Conservation (phyloP, 2,329 filamentous ascomycete species). For the Elsinoe fawcettii region DNA sequence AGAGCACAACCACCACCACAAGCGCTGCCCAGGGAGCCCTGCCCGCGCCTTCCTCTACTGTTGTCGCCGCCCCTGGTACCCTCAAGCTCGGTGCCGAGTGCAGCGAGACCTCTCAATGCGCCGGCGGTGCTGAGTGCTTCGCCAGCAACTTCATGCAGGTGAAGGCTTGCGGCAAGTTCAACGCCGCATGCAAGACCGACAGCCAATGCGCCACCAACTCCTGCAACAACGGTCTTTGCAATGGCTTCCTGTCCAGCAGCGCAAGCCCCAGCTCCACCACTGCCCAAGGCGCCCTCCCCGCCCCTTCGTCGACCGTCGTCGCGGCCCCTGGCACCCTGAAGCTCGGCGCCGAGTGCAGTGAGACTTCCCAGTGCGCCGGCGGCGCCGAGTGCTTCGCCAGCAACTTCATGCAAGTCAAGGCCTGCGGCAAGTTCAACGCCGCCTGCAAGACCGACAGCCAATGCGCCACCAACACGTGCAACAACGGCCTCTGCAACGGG, state of each 20-base stretch:
- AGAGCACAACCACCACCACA: not conserved
- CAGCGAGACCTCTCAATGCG: slow-evolving; percentile 20
- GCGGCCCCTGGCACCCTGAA: slow-evolving; percentile 19
- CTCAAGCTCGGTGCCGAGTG: slow-evolving; percentile 21
- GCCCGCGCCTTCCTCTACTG: slow-evolving; percentile 6
- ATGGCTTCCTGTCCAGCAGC: too few species aligned
- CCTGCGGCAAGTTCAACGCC: slow-evolving; percentile 24
- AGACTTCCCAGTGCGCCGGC: slow-evolving; percentile 19
- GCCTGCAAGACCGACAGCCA: slow-evolving; percentile 20
- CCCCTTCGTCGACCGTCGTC: not conserved
- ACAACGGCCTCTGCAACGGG: slow-evolving; percentile 20
- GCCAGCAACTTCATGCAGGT: slow-evolving; percentile 19
- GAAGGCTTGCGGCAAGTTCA: slow-evolving; percentile 22
- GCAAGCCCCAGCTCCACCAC: too few species aligned
- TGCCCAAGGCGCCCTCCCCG: not conserved
- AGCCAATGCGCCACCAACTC: slow-evolving; percentile 24
- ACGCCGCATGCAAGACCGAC: slow-evolving; percentile 21
- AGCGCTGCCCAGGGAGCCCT: slow-evolving; percentile 1
- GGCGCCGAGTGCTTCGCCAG: slow-evolving; percentile 22
- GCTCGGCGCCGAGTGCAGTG: slow-evolving; percentile 20
- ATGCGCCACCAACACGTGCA: slow-evolving; percentile 25
- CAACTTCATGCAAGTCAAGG: slow-evolving; percentile 18
- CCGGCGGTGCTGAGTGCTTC: slow-evolving; percentile 20
- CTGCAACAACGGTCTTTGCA: slow-evolving; percentile 23
- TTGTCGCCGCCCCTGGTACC: slow-evolving; percentile 18